Percentiles rank a stretch among this genome's conserved stretches.
phyloP scores from a whole-genome alignment of 2,329 filamentous ascomycete genomes.

The Myrmaecium sp. region DNA sequence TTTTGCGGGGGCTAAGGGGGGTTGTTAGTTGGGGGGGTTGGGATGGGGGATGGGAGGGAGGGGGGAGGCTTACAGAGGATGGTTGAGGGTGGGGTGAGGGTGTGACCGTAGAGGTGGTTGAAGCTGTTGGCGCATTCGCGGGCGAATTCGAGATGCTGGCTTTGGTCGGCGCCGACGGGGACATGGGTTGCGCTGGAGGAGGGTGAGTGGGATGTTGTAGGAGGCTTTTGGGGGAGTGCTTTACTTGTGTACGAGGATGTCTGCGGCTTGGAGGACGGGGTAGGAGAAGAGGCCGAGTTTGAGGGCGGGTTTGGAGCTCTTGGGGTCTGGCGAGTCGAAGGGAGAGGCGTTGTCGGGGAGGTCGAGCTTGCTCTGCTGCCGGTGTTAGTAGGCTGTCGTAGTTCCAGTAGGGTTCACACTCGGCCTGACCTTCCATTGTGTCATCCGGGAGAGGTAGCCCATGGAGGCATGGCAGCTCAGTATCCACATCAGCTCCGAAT shows the following conservation, averaged over 20 bases:
- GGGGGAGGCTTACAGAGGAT: constrained; percentile 44
- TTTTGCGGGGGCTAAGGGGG: constrained; percentile 48
- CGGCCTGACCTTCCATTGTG: constrained; percentile 74
- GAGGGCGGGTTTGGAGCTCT: constrained; percentile 42
- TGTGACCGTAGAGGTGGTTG: constrained; percentile 51
- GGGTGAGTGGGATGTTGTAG: constrained; percentile 4
- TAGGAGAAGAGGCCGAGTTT: constrained; percentile 92
- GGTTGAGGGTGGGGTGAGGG: constrained; percentile 52
- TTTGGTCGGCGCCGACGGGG: constrained; percentile 90
- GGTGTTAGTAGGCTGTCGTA: constrained; percentile 6
- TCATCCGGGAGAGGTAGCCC: constrained; percentile 95
- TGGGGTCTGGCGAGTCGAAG: constrained; percentile 32
- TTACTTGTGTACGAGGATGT: constrained; percentile 72
- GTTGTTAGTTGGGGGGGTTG: constrained; percentile 1
- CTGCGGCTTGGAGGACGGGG: constrained; percentile 85
- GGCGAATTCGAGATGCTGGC: constrained; percentile 85
- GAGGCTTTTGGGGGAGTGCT: constrained; percentile 4
- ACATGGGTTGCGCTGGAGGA: constrained; percentile 64
- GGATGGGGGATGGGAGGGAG: constrained; percentile 8
- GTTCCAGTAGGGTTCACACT: constrained; percentile 1
- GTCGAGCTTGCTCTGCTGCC: constrained; percentile 58
- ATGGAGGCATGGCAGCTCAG: constrained; percentile 80
- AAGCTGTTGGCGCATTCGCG: constrained; percentile 75
- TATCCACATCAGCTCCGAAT: constrained; percentile 94
- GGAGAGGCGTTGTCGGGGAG: constrained; percentile 41